These are phyloP conservation scores for Drechslera avenae DNA, from an alignment of 2,329 filamentous ascomycete species.

Conservation along the genomic window DNA sequence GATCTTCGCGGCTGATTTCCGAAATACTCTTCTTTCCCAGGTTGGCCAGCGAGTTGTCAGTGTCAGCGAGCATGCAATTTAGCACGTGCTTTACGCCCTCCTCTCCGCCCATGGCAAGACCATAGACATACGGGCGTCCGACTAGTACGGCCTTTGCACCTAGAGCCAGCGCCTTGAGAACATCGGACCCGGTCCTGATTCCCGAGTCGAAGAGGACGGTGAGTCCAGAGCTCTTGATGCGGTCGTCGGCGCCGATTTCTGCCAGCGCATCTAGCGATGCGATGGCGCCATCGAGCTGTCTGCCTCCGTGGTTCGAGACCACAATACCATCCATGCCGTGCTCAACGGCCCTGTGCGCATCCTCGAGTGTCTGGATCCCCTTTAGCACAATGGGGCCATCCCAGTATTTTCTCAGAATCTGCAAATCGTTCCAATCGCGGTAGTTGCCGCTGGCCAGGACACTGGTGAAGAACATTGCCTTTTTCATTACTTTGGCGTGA, in stretches of 20 bases:
- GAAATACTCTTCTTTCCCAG: slow-evolving; percentile 37
- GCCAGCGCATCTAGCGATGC: slow-evolving; percentile 43
- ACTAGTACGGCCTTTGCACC: slow-evolving; percentile 46
- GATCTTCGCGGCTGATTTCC: slow-evolving; percentile 36
- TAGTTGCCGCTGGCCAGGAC: slow-evolving; percentile 44
- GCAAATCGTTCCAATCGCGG: slow-evolving; percentile 43
- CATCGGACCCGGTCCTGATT: slow-evolving; percentile 44
- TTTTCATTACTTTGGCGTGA: slow-evolving; percentile 43
- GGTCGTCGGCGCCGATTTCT: slow-evolving; percentile 43
- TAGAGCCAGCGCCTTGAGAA: slow-evolving; percentile 46
- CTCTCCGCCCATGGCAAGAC: slow-evolving; percentile 46
- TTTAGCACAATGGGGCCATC: slow-evolving; percentile 48
- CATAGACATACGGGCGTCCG: slow-evolving; percentile 46
- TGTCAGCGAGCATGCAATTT: slow-evolving; percentile 39
- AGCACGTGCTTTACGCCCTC: slow-evolving; percentile 47
- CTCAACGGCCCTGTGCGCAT: slow-evolving; percentile 44
- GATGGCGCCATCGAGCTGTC: slow-evolving; percentile 46
- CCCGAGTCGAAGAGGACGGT: slow-evolving; percentile 47
- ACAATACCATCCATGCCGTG: slow-evolving; percentile 47
- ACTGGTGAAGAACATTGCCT: slow-evolving; percentile 45
- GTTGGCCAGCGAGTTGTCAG: slow-evolving; percentile 42
- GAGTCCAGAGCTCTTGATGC: slow-evolving; percentile 36
- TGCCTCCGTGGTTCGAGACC: slow-evolving; percentile 47
- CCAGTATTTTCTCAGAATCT: slow-evolving; percentile 43
- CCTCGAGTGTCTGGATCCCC: slow-evolving; percentile 47